Evolutionary conservation across 116 monocot species (phyloP), one percentile per base, ranked within the genome.

Genomic region (Posidonia oceanica): DNA sequence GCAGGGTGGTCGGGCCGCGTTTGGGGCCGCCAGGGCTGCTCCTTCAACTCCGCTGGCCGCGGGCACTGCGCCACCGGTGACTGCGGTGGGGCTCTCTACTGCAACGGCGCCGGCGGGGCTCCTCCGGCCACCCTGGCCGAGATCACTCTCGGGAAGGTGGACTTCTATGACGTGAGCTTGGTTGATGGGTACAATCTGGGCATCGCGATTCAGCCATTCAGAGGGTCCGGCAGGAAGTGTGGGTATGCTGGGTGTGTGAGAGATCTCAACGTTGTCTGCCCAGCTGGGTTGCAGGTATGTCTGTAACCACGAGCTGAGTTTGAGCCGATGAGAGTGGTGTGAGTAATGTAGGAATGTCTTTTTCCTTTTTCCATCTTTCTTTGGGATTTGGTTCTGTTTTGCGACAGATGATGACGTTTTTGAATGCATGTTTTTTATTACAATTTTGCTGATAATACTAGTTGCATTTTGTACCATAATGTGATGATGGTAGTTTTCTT

Each of bases 61-160:
- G 93, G 89, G 61, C 78, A 76, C 63, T 93, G 89, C 76, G 78
- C 85, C 62, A 89, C 87, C 61, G 93, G 89, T 5, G 89, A 93
- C 83, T 89, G 93, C 72, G 93, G 84, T 41, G 84, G 87, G 3
- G 15, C 70, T 15, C 84, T 89, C 68, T 79, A 78, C 87, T 93
- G 93, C 77, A 60, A 69, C 63, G 93, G 93, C 39, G 58, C 75
- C 20, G 93, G 93, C 4, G 93, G 93, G 17, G 73, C 68, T 3
- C 87, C 93, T 0, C 93, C 93, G 21, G 93, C 93, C 20, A 89
- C 93, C 0, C 85, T 89, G 16, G 89, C 83, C 3, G 93, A 93
- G 84, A 74, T 93, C 67, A 93, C 93, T n/a, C 79, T 84, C 11
- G 84, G 84, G 1, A 48, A 52, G 39, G 86, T 79, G 75, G 90